Evolutionary conservation across 441 rosid genomes (phyloP).

Genomic region (Aleurites moluccanus): DNA sequence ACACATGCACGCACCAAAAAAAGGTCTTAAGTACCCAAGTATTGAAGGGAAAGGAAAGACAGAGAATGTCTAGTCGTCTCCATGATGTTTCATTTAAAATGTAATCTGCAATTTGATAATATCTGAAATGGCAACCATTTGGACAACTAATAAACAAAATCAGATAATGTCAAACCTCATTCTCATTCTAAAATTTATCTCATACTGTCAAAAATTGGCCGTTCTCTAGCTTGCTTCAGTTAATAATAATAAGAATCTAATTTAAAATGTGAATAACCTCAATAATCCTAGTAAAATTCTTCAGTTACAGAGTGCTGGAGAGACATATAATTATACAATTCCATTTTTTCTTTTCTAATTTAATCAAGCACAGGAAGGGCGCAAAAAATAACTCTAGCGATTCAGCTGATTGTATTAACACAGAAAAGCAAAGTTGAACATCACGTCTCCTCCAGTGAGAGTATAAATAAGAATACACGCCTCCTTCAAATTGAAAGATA

Average conservation of each 20-base stretch:
- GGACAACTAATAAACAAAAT: not conserved
- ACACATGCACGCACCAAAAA: not conserved
- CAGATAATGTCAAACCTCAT: not conserved
- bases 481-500: not conserved
- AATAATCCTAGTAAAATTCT: not conserved
- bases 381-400: not conserved
- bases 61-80: not conserved
- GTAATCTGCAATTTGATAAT: not conserved
- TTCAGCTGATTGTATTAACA: not conserved
- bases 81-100: not conserved
- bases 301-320: not conserved
- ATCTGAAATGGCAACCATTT: not conserved
- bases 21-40: not conserved
- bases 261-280: no score
- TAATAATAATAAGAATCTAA: no score
- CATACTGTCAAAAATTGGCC: not conserved
- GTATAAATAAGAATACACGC: not conserved
- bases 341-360: not conserved
- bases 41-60: not conserved
- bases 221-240: not conserved
- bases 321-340: not conserved
- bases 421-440: not conserved
- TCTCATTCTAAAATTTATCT: not conserved
- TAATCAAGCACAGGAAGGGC: not conserved
- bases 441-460: no score